A percentile compares a stretch with the other conserved stretches of the same genome.
phyloP scores from a whole-genome alignment of 1,284 basidiomycete species.

The Ceratobasidium sp. region DNA sequence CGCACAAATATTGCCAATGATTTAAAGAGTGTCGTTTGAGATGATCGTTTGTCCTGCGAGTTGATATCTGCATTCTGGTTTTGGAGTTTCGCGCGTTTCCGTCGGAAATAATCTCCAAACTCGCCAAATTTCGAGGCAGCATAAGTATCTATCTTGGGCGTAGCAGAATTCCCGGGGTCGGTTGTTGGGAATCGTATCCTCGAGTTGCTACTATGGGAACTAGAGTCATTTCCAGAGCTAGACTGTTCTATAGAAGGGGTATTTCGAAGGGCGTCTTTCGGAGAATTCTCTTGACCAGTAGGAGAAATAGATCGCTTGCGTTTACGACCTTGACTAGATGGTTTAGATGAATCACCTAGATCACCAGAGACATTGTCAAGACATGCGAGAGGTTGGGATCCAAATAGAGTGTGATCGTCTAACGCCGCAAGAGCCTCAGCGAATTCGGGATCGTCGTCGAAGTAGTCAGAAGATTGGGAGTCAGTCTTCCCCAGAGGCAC shows the following conservation, averaged over 20 bases:
- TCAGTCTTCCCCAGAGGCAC: constrained; percentile 1
- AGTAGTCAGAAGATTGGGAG: constrained; percentile 34
- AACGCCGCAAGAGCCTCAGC: constrained; percentile 16
- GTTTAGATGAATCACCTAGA: background rate
- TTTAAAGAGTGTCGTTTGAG: constrained; percentile 68
- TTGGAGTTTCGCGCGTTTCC: constrained; percentile 91
- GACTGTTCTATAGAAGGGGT: background rate
- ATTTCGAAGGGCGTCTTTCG: background rate
- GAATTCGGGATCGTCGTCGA: constrained; percentile 38
- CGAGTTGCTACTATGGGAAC: background rate
- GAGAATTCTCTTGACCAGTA: constrained; percentile 27
- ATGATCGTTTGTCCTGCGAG: constrained; percentile 48
- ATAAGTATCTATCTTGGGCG: constrained; percentile 60
- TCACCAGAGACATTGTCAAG: constrained; percentile 14
- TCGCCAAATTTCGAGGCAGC: constrained; percentile 83
- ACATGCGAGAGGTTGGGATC: constrained; percentile 29
- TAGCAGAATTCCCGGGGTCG: background rate
- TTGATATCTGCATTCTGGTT: constrained; percentile 79
- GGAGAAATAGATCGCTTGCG: constrained; percentile 21
- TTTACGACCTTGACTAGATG: constrained; percentile 25
- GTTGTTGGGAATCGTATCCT: background rate
- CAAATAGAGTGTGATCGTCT: constrained; percentile 25
- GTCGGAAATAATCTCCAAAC: constrained; percentile 86
- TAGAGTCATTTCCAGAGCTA: background rate
- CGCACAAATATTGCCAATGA: constrained; percentile 82